phyloP scores from a whole-genome alignment of 2,329 filamentous ascomycete genomes.

The Akanthomyces dipterigenus region DNA sequence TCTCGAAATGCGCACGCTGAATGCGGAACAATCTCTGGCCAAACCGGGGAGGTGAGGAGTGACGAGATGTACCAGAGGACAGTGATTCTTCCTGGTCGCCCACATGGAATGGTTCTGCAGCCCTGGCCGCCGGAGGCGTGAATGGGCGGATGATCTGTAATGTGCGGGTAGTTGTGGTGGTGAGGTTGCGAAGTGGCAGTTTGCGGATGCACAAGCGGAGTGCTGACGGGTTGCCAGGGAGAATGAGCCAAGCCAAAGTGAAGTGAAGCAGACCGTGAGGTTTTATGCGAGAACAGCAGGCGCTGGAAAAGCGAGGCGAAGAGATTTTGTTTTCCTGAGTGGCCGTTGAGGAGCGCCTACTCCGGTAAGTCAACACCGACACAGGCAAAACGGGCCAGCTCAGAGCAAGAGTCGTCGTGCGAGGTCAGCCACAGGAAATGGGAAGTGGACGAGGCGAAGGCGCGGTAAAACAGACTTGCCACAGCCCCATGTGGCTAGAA shows the following conservation, averaged over 20 bases:
- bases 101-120: conserved; percentile 1
- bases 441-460: not conserved
- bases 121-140: not conserved
- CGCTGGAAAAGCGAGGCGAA: not conserved
- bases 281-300: not conserved
- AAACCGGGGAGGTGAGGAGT: not conserved
- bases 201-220: not conserved
- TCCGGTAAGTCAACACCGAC: not conserved
- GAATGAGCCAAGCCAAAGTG: not conserved
- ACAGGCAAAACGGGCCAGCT: not conserved
- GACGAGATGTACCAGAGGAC: conserved; percentile 3
- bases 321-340: not conserved
- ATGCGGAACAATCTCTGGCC: conserved; percentile 1
- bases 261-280: not conserved
- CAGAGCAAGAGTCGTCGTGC: not conserved
- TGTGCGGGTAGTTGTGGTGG: not conserved
- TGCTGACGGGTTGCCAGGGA: not conserved
- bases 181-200: not conserved
- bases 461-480: not conserved
- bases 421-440: not conserved
- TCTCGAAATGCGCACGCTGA: conserved; percentile 14
- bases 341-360: conserved; percentile 1
- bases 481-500: conserved; percentile 11
- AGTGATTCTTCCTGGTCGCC: not conserved
- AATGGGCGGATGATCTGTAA: not conserved